These are phyloP conservation scores for Aspergillus novoparasiticus DNA, from an alignment of 2,329 filamentous ascomycete species.

Conservation along the genomic window DNA sequence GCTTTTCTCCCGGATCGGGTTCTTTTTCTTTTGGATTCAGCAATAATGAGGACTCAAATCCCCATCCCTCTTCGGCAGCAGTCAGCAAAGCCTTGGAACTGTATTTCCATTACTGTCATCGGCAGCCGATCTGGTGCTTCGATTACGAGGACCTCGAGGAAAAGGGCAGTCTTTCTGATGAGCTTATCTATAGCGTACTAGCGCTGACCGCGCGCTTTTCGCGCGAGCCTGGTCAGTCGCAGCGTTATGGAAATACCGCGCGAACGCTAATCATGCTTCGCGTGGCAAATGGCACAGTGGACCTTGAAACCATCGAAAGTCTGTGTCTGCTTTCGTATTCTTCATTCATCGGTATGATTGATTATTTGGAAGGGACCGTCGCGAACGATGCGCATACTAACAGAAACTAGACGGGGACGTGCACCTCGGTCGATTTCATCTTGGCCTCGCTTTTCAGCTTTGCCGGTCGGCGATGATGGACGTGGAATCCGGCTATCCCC, in stretches of 20 bases:
- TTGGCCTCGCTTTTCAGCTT: slow-evolving; percentile 54
- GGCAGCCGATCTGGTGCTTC: slow-evolving; percentile 43
- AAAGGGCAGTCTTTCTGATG: slow-evolving; percentile 30
- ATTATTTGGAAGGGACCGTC: too few species aligned
- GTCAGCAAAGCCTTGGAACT: slow-evolving; percentile 33
- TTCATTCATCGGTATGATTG: slow-evolving; percentile 50
- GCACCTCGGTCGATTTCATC: slow-evolving; percentile 54
- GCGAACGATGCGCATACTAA: neutral
- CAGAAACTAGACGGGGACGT: slow-evolving; percentile 48
- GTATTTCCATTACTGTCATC: slow-evolving; percentile 41
- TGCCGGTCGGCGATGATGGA: slow-evolving; percentile 56
- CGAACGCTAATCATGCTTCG: slow-evolving; percentile 48
- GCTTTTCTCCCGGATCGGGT: slow-evolving; percentile 15
- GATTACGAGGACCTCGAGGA: slow-evolving; percentile 35
- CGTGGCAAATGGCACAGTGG: slow-evolving; percentile 55
- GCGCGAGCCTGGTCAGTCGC: slow-evolving; percentile 28
- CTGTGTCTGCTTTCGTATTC: slow-evolving; percentile 55
- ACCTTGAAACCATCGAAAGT: slow-evolving; percentile 54
- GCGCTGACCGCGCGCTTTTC: slow-evolving; percentile 37
- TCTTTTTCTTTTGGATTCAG: slow-evolving; percentile 26
- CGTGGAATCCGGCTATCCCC: slow-evolving; percentile 42
- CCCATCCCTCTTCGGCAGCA: slow-evolving; percentile 23
- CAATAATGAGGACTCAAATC: slow-evolving; percentile 27
- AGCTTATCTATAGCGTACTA: slow-evolving; percentile 37
- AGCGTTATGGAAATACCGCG: slow-evolving; percentile 44